Conservation (phyloP, 1,139 yeast genomes). For the Blastobotrys indianensis region DNA sequence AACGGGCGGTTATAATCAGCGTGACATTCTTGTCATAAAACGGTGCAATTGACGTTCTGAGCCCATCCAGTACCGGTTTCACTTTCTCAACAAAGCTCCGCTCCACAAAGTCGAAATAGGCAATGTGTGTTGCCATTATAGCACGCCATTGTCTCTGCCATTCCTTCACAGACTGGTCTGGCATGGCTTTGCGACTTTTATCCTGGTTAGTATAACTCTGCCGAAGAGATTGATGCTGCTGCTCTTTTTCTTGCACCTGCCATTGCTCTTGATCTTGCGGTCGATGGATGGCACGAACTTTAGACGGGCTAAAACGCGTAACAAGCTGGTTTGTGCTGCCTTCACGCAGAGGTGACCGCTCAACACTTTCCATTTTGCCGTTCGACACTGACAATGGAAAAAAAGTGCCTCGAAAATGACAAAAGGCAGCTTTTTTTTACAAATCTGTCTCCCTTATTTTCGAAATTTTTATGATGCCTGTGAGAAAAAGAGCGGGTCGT, state of each 20-base stretch:
- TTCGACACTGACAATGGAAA: no score
- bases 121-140: slow-evolving; percentile 66
- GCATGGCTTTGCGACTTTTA: slow-evolving; percentile 14
- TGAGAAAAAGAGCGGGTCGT: no score
- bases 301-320: slow-evolving; percentile 4
- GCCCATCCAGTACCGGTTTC: slow-evolving; percentile 35
- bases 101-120: slow-evolving; percentile 77
- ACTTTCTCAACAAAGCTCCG: slow-evolving; percentile 43
- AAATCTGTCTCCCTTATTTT: no score
- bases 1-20: slow-evolving; percentile 55
- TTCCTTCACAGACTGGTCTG: slow-evolving; percentile 16
- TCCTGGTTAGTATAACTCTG: not conserved
- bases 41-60: slow-evolving; percentile 47
- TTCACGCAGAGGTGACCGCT: slow-evolving; percentile 15
- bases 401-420: no score
- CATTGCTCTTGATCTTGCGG: slow-evolving; percentile 5
- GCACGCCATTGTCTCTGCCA: slow-evolving; percentile 85
- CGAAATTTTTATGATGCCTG: no score
- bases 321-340: slow-evolving; percentile 8
- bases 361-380: slow-evolving; percentile 1
- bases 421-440: no score
- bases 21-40: slow-evolving; percentile 78
- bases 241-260: slow-evolving; percentile 1
- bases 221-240: not conserved
- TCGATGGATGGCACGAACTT: not conserved